Conservation (phyloP, 805 yeast species). For the fission yeast (Schizosaccharomyces pombe) region DNA sequence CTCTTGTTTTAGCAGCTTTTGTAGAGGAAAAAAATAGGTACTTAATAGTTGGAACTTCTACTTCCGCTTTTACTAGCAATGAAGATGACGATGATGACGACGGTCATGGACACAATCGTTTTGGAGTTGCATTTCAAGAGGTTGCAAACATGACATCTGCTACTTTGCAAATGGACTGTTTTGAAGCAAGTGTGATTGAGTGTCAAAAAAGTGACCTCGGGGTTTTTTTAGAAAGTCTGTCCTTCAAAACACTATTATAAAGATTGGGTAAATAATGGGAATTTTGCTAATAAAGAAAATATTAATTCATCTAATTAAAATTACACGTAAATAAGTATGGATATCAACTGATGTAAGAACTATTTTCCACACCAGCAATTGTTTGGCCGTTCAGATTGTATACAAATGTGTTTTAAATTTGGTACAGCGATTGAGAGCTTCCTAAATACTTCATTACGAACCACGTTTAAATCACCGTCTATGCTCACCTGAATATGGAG, state of each 20-base stretch:
- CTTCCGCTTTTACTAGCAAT: constrained; percentile 32
- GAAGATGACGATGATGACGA: constrained; percentile 10
- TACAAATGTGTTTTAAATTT: constrained; percentile 8
- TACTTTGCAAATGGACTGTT: constrained; percentile 72
- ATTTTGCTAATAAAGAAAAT: too few species aligned
- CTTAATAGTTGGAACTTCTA: constrained; percentile 72
- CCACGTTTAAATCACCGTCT: constrained; percentile 40
- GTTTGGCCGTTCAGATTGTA: constrained; percentile 8
- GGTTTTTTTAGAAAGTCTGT: constrained; percentile 59
- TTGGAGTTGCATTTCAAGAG: constrained; percentile 76
- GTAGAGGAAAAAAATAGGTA: constrained; percentile 54
- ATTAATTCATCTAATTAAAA: too few species aligned
- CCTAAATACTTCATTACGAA: constrained; percentile 36
- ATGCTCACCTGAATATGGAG: constrained; percentile 51
- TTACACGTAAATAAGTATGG: neutral
- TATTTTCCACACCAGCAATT: constrained; percentile 2
- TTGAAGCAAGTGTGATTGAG: constrained; percentile 84
- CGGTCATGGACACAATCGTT: constrained; percentile 43
- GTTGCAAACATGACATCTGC: constrained; percentile 72
- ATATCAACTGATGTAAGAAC: neutral
- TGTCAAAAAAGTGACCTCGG: constrained; percentile 67
- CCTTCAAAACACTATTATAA: neutral
- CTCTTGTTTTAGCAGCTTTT: constrained; percentile 66
- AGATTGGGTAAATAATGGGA: neutral
- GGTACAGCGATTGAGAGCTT: constrained; percentile 18